These are phyloP conservation scores for Diaporthe capsici DNA, from an alignment of 2,329 filamentous ascomycete species.

Conservation along the genomic window DNA sequence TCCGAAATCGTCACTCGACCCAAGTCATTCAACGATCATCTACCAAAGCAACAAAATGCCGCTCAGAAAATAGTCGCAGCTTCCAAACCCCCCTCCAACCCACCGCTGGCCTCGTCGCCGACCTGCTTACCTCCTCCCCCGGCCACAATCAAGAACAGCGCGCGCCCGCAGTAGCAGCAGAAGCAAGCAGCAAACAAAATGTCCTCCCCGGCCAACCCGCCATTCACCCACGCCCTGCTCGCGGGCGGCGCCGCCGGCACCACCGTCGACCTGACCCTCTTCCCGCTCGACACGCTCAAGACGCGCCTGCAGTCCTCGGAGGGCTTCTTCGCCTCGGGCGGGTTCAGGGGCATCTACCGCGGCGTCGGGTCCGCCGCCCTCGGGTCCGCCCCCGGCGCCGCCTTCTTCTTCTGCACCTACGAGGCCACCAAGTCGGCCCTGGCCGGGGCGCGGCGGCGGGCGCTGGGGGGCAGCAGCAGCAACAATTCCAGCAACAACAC, in stretches of 20 bases:
- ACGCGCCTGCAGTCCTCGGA: slow-evolving; percentile 90
- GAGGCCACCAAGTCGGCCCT: slow-evolving; percentile 78
- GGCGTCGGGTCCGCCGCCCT: slow-evolving; percentile 91
- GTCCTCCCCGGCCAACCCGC: slow-evolving; percentile 50
- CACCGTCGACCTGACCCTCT: slow-evolving; percentile 96
- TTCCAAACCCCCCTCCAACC: not conserved
- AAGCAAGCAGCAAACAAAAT: not conserved
- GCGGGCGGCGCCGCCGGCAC: slow-evolving; percentile 94
- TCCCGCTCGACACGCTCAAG: slow-evolving; percentile 98
- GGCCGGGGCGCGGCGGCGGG: slow-evolving; percentile 42
- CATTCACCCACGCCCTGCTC: slow-evolving; percentile 74
- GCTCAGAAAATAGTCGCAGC: not conserved
- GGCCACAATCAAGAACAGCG: not conserved
- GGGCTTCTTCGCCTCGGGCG: slow-evolving; percentile 85
- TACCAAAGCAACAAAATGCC: slow-evolving; percentile 29
- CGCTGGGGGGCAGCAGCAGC: not conserved
- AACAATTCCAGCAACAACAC: not conserved
- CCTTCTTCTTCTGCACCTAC: slow-evolving; percentile 98
- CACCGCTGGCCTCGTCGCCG: not conserved
- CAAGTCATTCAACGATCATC: not conserved
- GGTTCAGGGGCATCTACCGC: slow-evolving; percentile 92
- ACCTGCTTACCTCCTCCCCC: not conserved
- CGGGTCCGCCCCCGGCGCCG: slow-evolving; percentile 92
- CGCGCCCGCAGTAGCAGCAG: no score
- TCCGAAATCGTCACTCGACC: not conserved